Percentiles rank a stretch among this genome's conserved stretches.
These are phyloP conservation scores for Ceratocystis colombiana DNA, from an alignment of 2,329 filamentous ascomycete species.

Conservation along the genomic window DNA sequence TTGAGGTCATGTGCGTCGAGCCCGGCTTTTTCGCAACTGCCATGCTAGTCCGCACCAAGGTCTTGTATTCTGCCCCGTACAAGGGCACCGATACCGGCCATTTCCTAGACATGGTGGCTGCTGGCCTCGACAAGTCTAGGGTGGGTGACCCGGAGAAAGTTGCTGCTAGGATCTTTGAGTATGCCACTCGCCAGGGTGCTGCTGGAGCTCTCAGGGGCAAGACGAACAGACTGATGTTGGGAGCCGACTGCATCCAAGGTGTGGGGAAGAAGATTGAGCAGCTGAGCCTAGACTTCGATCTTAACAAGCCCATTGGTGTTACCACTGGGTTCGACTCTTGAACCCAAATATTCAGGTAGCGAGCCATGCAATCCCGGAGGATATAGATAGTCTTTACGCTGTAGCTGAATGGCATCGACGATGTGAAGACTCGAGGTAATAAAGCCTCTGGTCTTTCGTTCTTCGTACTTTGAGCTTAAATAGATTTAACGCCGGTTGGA, in stretches of 20 bases:
- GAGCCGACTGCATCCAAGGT: slow-evolving; percentile 32
- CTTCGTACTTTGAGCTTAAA: no score
- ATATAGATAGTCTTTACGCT: no score
- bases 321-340: slow-evolving; percentile 4
- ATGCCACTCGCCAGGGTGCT: slow-evolving; percentile 31
- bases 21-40: slow-evolving; percentile 46
- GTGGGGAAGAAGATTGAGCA: slow-evolving; percentile 30
- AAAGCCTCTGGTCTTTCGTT: no score
- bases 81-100: slow-evolving; percentile 29
- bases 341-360: neutral
- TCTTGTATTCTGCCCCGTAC: slow-evolving; percentile 29
- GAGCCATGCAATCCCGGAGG: no score
- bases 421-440: no score
- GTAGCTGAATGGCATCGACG: no score
- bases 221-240: slow-evolving; percentile 32
- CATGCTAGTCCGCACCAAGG: slow-evolving; percentile 33
- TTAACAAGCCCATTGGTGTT: slow-evolving; percentile 3
- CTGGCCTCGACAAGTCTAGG: slow-evolving; percentile 32
- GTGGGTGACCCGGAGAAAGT: slow-evolving; percentile 35
- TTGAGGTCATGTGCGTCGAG: slow-evolving; percentile 38
- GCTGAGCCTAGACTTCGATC: slow-evolving; percentile 19
- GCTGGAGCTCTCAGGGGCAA: slow-evolving; percentile 29
- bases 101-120: slow-evolving; percentile 29
- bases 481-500: no score
- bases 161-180: slow-evolving; percentile 34